Evolutionary conservation across 305 asterid genomes (phyloP).

Genomic region (Fraxinus albicans): DNA sequence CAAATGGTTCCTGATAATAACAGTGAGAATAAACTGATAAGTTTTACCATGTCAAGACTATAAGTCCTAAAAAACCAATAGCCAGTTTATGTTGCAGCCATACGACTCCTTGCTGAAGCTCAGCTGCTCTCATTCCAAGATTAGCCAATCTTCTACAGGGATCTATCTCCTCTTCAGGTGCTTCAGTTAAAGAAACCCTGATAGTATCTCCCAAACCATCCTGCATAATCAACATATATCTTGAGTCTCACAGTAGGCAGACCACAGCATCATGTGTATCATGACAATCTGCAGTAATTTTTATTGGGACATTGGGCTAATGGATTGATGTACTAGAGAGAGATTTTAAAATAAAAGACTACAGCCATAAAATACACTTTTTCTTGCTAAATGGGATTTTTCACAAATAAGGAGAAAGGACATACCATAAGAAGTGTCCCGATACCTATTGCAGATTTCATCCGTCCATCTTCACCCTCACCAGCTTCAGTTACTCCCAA

Average conservation of each 20-base stretch:
- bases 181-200: conserved; percentile 92
- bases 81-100: conserved; percentile 21
- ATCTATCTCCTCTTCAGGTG: conserved; percentile 97
- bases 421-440: conserved; percentile 84
- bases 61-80: conserved; percentile 22
- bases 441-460: conserved; percentile 99
- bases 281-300: neutral
- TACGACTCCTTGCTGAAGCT: conserved; percentile 99
- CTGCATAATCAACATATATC: conserved; percentile 38
- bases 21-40: conserved; percentile 16
- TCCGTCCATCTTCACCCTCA: conserved; percentile 99
- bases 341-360: conserved; percentile 12
- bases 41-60: conserved; percentile 6
- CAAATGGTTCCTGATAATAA: conserved; percentile 69
- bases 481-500: conserved; percentile 99
- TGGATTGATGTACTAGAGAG: neutral
- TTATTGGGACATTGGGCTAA: neutral
- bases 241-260: conserved; percentile 1
- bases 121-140: conserved; percentile 88
- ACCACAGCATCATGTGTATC: neutral
- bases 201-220: conserved; percentile 99
- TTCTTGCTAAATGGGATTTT: neutral
- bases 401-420: conserved; percentile 15
- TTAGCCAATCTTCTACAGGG: conserved; percentile 96
- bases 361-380: neutral